Base-by-base conservation (phyloP, 768 basidiomycete genomes). In the Tricholoma furcatifolium region DNA sequence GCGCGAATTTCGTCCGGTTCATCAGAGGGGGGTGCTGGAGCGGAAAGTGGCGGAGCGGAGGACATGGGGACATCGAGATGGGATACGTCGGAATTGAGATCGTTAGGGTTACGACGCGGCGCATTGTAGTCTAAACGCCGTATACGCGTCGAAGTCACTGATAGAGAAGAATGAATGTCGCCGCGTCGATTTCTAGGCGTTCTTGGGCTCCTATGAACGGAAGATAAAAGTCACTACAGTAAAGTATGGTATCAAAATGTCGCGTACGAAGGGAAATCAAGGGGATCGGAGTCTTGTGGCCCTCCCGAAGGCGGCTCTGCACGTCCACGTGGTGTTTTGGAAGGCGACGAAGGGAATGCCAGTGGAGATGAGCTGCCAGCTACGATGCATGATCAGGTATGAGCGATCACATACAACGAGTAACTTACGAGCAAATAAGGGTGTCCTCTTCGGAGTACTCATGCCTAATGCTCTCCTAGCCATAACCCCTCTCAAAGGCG, bases 1-100 rank as follows among this genome's bases (percentile, higher is more conserved):
- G 93, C 93, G 50, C 91, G 81, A 46, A 93, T 88, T 59, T 91
- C 91, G 51, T 91, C 90, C 0, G 87, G 87, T 50, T 87, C 86
- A 55, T 87, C 89, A 11, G 81, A 82, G 12, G 81, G 82, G 1
- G 67, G 77, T 24, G 74, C 79, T 14, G 79, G 83, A 6, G 78
- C 88, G 48, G 87, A 89, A 38, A 85, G 80, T 43, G 63, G 65
- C 8, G 74, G 75, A 11, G 61, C 79, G 47, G 80, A 83, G 3
- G 85, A 87, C 18, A 74, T 66, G 9, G 85, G 84, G 10, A 85
- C 67, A 35, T 78, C 78, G 23, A 86, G 73, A 45, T 77, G 70
- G 0, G 78, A 74, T n/a, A 71, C 80, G 56, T 89, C 87, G 20
- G 85, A 83, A 63, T 76, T 72, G 57, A 77, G 72, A 64, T 83